Conservation (phyloP, 805 yeast genomes). For the Cyberlindnera nakhonratchasimensis region DNA sequence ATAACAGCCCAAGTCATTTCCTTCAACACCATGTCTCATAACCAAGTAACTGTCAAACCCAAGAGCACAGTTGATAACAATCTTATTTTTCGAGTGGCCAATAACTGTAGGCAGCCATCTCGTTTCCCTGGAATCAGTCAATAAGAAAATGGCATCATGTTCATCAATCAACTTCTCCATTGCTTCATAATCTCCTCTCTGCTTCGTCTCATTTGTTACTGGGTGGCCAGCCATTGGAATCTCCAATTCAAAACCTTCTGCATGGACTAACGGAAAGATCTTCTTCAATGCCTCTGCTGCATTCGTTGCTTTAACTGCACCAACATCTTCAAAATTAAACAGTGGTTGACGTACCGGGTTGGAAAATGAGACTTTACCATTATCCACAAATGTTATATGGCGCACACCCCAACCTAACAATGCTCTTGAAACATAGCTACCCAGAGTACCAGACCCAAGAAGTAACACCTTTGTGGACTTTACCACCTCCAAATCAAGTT, state of each 20-base stretch:
- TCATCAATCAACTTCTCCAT: conserved; percentile 51
- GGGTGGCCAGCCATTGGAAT: conserved; percentile 98
- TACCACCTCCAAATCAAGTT: conserved; percentile 64
- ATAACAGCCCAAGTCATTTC: conserved; percentile 71
- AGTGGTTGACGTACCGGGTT: conserved; percentile 96
- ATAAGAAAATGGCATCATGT: conserved; percentile 75
- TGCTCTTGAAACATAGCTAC: conserved; percentile 84
- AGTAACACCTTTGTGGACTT: conserved; percentile 61
- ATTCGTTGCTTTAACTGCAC: conserved; percentile 67
- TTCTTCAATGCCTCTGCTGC: conserved; percentile 73
- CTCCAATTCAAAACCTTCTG: conserved; percentile 61
- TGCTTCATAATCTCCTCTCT: conserved; percentile 47
- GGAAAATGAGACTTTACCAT: conserved; percentile 82
- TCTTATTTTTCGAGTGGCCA: conserved; percentile 61
- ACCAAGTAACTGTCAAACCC: conserved; percentile 94
- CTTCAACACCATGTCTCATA: conserved; percentile 76
- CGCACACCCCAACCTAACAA: conserved; percentile 94
- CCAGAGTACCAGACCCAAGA: conserved; percentile 96
- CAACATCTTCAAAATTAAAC: conserved; percentile 76
- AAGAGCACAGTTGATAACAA: conserved; percentile 86
- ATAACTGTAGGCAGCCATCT: conserved; percentile 96
- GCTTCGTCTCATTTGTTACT: conserved; percentile 50
- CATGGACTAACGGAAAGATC: conserved; percentile 74
- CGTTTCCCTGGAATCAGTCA: conserved; percentile 94
- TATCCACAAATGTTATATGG: conserved; percentile 83